Conservation (phyloP, 768 basidiomycete species). For the Paxillus rubicundulus region DNA sequence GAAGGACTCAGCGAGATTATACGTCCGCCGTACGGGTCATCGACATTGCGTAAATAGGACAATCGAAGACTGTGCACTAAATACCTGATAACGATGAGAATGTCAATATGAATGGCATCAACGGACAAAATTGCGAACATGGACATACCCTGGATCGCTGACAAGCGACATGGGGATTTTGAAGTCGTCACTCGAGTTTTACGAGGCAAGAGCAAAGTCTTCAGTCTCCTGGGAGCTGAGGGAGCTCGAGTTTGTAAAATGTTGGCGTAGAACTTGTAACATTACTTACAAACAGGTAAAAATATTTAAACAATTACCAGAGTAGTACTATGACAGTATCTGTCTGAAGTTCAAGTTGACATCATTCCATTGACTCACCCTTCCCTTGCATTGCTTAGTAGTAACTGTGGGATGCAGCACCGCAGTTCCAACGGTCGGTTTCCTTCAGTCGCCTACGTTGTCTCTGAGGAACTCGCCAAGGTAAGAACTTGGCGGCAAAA, state of each 20-base stretch:
- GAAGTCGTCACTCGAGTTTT: not conserved
- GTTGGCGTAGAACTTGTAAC: too few relatives aligned
- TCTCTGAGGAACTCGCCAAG: conserved; percentile 57
- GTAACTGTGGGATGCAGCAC: not conserved
- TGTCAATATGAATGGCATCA: not conserved
- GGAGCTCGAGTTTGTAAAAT: too few relatives aligned
- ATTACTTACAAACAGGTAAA: too few relatives aligned
- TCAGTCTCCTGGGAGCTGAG: too few relatives aligned
- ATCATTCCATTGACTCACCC: too few relatives aligned
- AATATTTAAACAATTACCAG: too few relatives aligned
- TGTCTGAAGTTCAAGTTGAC: too few relatives aligned
- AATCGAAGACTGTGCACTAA: conserved; percentile 84
- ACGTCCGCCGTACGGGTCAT: conserved; percentile 81
- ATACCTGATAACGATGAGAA: conserved; percentile 40
- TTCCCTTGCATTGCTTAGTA: too few relatives aligned
- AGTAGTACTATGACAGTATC: too few relatives aligned
- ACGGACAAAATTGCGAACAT: not conserved
- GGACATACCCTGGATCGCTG: conserved; percentile 57
- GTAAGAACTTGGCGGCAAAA: conserved; percentile 24
- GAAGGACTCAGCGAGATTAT: conserved; percentile 78
- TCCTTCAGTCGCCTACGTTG: conserved; percentile 44
- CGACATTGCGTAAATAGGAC: conserved; percentile 83
- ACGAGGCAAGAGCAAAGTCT: too few relatives aligned
- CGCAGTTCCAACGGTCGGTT: not conserved
- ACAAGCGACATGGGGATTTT: conserved; percentile 53